phyloP scores from a whole-genome alignment of 257 asterid species.

The Cordia subcordata region DNA sequence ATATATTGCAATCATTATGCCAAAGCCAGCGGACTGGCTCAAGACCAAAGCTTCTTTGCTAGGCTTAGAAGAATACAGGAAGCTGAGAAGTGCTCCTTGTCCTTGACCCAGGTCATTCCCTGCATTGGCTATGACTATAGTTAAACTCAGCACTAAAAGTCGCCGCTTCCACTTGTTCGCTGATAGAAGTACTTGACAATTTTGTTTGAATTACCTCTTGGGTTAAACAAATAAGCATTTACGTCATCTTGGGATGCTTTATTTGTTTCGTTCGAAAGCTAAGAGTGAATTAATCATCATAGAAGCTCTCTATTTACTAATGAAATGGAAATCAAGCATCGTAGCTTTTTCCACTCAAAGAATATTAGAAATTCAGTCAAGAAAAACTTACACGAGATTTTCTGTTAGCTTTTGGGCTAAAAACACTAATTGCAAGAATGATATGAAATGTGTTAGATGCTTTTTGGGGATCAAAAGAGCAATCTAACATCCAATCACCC shows the following conservation, averaged over 20 bases:
- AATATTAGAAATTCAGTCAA: too few relatives aligned
- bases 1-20: slow-evolving; percentile 85
- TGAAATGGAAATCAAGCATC: too few relatives aligned
- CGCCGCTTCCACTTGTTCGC: background rate
- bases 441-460: too few relatives aligned
- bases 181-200: background rate
- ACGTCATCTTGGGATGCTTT: too few relatives aligned
- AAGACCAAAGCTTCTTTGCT: slow-evolving; percentile 64
- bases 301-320: too few relatives aligned
- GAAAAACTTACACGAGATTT: too few relatives aligned
- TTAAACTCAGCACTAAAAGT: background rate
- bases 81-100: slow-evolving; percentile 21
- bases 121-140: background rate
- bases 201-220: background rate
- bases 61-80: slow-evolving; percentile 43
- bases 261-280: too few relatives aligned
- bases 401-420: too few relatives aligned
- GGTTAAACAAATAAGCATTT: background rate
- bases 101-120: background rate
- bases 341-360: too few relatives aligned
- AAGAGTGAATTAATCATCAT: too few relatives aligned
- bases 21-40: slow-evolving; percentile 81
- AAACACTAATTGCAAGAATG: too few relatives aligned
- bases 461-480: too few relatives aligned
- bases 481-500: slow-evolving; percentile 16